Evolutionary conservation across 257 asterid species (phyloP).

Genomic region (Scutellaria galericulata): DNA sequence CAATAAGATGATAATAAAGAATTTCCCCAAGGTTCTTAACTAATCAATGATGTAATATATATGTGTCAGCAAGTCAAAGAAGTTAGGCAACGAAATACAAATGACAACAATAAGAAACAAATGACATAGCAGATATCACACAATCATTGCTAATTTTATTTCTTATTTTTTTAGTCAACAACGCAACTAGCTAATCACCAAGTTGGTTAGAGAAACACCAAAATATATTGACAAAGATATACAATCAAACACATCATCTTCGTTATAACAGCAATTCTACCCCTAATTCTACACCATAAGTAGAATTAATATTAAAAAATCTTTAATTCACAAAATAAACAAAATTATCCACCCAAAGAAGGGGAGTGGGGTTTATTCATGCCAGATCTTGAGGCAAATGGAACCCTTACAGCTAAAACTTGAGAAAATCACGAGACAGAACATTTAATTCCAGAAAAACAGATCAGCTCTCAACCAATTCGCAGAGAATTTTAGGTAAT

Average conservation of each 20-base stretch:
- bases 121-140: conserved; percentile 26
- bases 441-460: conserved; percentile 26
- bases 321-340: conserved; percentile 2
- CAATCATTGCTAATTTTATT: not conserved
- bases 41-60: conserved; percentile 11
- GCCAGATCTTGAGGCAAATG: conserved; percentile 45
- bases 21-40: not conserved
- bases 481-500: not conserved
- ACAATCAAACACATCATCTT: conserved; percentile 6
- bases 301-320: conserved; percentile 8
- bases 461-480: conserved; percentile 37
- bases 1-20: not conserved
- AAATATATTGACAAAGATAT: not conserved
- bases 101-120: not conserved
- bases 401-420: conserved; percentile 20
- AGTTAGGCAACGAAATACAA: conserved; percentile 26
- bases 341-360: not conserved
- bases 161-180: not conserved
- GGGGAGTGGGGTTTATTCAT: not conserved
- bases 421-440: conserved; percentile 11
- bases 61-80: conserved; percentile 32
- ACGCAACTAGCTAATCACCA: conserved; percentile 24
- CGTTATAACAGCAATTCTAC: conserved; percentile 24
- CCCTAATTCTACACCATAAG: conserved; percentile 18
- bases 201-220: conserved; percentile 25